These are phyloP conservation scores for Bimuria novae-zelandiae DNA, from an alignment of 2,329 filamentous ascomycete species.

Conservation along the genomic window DNA sequence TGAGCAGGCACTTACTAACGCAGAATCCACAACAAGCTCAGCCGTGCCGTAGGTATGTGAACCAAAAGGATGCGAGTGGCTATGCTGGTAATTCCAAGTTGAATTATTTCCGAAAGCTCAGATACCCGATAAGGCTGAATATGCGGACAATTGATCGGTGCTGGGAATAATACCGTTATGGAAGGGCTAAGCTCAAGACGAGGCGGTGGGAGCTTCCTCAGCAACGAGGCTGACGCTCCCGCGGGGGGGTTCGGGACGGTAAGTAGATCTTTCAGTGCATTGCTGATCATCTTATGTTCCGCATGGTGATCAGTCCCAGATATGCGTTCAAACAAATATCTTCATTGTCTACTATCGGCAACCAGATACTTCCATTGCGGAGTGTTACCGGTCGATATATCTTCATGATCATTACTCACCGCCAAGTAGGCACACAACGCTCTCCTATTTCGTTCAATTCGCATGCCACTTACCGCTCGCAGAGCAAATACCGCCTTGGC, in stretches of 20 bases:
- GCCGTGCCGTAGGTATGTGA: slow-evolving; percentile 7
- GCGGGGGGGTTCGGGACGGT: neutral
- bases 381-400: neutral
- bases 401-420: neutral
- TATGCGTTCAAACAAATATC: neutral
- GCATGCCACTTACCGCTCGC: slow-evolving; percentile 6
- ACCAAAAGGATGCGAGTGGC: slow-evolving; percentile 24
- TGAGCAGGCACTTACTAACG: slow-evolving; percentile 1
- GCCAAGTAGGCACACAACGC: neutral
- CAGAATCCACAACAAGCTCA: neutral
- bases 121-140: slow-evolving; percentile 31
- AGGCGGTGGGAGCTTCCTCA: slow-evolving; percentile 1
- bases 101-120: slow-evolving; percentile 17
- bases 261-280: slow-evolving; percentile 15
- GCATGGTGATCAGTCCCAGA: neutral
- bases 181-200: slow-evolving; percentile 13
- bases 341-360: neutral
- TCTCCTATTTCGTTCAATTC: neutral
- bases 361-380: neutral
- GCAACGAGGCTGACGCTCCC: neutral
- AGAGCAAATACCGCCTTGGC: neutral
- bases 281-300: slow-evolving; percentile 21
- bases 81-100: slow-evolving; percentile 19
- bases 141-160: slow-evolving; percentile 14
- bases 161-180: neutral